phyloP scores from a whole-genome alignment of 2,329 filamentous ascomycete species.

The Pezizomycotina sp. region DNA sequence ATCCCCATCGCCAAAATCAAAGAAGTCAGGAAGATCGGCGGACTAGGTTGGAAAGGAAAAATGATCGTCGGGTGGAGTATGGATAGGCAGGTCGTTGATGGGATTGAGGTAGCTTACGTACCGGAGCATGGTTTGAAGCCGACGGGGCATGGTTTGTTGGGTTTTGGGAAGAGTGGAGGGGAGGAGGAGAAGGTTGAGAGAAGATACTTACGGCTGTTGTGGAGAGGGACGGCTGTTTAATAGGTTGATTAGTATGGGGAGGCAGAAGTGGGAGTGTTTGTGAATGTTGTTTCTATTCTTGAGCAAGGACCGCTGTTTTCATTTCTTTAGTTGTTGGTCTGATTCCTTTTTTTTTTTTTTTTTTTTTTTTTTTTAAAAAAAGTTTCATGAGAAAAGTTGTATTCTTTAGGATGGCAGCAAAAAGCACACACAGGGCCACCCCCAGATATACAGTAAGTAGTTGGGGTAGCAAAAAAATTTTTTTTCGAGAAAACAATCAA shows the following conservation, averaged over 20 bases:
- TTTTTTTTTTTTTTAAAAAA: too few relatives aligned
- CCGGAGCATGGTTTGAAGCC: slow-evolving; percentile 25
- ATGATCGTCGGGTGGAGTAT: slow-evolving; percentile 66
- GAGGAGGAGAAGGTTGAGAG: slow-evolving; percentile 29
- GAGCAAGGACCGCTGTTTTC: too few relatives aligned
- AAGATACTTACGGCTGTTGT: slow-evolving; percentile 54
- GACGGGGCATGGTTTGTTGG: not conserved
- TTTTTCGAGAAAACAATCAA: too few relatives aligned
- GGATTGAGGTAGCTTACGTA: slow-evolving; percentile 48
- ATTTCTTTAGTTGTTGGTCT: too few relatives aligned
- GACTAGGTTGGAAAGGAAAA: slow-evolving; percentile 71
- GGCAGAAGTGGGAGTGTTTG: slow-evolving; percentile 71
- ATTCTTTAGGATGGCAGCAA: too few relatives aligned
- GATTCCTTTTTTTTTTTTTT: too few relatives aligned
- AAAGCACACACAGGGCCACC: too few relatives aligned
- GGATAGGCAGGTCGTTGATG: slow-evolving; percentile 57
- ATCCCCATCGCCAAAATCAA: slow-evolving; percentile 53
- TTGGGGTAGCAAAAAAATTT: too few relatives aligned
- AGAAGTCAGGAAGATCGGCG: slow-evolving; percentile 64
- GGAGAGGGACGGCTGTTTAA: slow-evolving; percentile 63
- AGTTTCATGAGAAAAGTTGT: too few relatives aligned
- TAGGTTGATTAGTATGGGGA: slow-evolving; percentile 55
- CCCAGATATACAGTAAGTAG: too few relatives aligned
- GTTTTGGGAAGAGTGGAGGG: not conserved
- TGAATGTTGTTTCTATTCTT: slow-evolving; percentile 31